Evolutionary conservation across 345 rosid species (phyloP), one percentile per base, ranked within the genome.

Genomic region (Acer negundo): DNA sequence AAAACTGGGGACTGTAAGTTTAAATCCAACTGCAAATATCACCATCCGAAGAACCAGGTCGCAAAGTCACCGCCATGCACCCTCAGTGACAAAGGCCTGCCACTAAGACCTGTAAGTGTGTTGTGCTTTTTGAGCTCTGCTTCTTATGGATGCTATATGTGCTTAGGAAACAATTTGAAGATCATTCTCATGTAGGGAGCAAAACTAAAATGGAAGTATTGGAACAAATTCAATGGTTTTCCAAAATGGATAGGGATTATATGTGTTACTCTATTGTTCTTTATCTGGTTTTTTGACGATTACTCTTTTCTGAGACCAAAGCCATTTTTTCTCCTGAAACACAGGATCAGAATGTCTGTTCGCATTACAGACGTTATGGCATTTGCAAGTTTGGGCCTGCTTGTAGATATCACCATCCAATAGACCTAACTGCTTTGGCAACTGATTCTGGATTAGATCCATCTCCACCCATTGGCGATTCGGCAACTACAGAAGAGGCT

Each of bases 341-440:
- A 23, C 89, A 93, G 99, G 99, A 87, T 81, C 95, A 93, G 80
- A 81, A 61, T 62, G 66, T 90, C 69, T 96, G 98, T 84, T 74
- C 91, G 9, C 80, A 96, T 80, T 96, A 96, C 89, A 94, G 90
- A 81, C 91, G 97, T 35, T 94, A 94, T 66, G 99, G 98, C 70
- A 89, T 94, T 75, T 94, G 98, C 91, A 96, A 94, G 85, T 96
- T 87, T 19, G 99, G 99, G 10, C 98, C 97, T 66, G 93, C 97
- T 26, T 94, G 99, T 84, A 94, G 87, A 88, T 92, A 85, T 78
- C 84, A 90, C 85, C 97, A 92, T 80, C 85, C 91, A 1, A 59
- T 70, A 68, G 89, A 89, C 26, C 84, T 83, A 63, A 78, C 85
- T 72, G 79, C 80, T 78, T 13, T 78, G 10, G 49, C 87, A 12